Percentiles rank a stretch among this genome's conserved stretches.
Conservation (phyloP, 2,329 filamentous ascomycete genomes). For the Truncatella angustata region DNA sequence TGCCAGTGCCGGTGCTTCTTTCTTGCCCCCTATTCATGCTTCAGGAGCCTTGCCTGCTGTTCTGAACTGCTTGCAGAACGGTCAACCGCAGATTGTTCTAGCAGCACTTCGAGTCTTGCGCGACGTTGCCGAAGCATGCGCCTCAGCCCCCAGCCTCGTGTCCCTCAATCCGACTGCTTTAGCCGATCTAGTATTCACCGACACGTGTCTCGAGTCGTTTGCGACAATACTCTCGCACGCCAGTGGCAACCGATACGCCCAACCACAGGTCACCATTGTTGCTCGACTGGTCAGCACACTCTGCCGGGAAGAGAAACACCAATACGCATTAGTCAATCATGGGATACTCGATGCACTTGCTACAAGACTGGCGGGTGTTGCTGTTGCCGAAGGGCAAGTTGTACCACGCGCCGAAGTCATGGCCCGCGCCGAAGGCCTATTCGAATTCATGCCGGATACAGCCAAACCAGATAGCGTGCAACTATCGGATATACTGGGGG, state of each 20-base stretch:
- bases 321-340: conserved; percentile 66
- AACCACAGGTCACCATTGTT: conserved; percentile 62
- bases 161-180: conserved; percentile 49
- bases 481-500: conserved; percentile 71
- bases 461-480: conserved; percentile 54
- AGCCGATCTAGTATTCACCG: conserved; percentile 63
- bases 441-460: conserved; percentile 58
- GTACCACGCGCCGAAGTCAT: conserved; percentile 60
- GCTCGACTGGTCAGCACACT: conserved; percentile 54
- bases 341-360: conserved; percentile 79
- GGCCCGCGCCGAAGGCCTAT: conserved; percentile 52
- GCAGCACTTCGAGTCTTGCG: conserved; percentile 73
- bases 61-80: conserved; percentile 62
- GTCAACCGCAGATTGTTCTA: conserved; percentile 65
- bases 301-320: conserved; percentile 70
- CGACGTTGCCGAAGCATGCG: conserved; percentile 66
- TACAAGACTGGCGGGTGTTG: conserved; percentile 68
- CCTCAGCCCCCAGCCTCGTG: conserved; percentile 50
- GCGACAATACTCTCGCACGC: conserved; percentile 63
- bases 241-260: conserved; percentile 47
- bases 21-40: conserved; percentile 71
- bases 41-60: conserved; percentile 68
- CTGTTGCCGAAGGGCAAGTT: conserved; percentile 67
- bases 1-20: conserved; percentile 77
- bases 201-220: conserved; percentile 60